Evolutionary conservation across 495 filamentous ascomycete species (phyloP).

Genomic region (Podospora sp.): DNA sequence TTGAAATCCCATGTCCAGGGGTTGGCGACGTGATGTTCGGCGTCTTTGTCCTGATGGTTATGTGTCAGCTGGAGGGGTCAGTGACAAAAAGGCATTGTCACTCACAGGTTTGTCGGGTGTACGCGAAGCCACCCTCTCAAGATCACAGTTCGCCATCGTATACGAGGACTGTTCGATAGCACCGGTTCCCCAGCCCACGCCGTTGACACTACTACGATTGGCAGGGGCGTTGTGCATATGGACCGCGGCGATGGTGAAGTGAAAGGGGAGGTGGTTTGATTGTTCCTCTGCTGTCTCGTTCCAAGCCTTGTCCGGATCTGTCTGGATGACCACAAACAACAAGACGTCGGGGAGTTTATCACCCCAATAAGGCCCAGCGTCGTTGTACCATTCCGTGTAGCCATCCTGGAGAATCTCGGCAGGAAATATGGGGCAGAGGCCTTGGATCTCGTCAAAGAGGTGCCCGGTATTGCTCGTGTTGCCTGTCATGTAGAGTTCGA

Average conservation of each 20-base stretch:
- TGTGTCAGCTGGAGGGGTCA: not conserved
- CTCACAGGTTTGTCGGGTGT: conserved; percentile 12
- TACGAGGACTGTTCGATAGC: conserved; percentile 12
- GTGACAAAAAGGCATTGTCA: not conserved
- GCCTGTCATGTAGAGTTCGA: not conserved
- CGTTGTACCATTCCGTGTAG: not conserved
- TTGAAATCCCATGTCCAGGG: conserved; percentile 11
- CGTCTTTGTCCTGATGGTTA: conserved; percentile 1
- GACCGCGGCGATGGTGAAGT: conserved; percentile 14
- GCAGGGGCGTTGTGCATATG: conserved; percentile 10
- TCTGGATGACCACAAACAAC: conserved; percentile 11
- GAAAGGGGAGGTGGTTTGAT: conserved; percentile 9
- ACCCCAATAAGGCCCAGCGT: not conserved
- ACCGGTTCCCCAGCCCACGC: conserved; percentile 5
- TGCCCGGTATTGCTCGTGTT: conserved; percentile 4
- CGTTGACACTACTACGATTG: not conserved
- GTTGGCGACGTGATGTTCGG: conserved; percentile 10
- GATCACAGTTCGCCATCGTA: conserved; percentile 13
- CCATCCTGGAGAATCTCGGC: not conserved
- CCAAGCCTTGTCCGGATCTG: conserved; percentile 6
- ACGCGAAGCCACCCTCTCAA: conserved; percentile 1
- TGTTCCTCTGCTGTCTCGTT: not conserved
- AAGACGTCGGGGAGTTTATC: conserved; percentile 1
- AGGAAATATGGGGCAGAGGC: not conserved
- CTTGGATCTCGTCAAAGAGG: conserved; percentile 2